Conservation (phyloP, 495 filamentous ascomycete genomes). For the Barbatosphaeria neglecta region DNA sequence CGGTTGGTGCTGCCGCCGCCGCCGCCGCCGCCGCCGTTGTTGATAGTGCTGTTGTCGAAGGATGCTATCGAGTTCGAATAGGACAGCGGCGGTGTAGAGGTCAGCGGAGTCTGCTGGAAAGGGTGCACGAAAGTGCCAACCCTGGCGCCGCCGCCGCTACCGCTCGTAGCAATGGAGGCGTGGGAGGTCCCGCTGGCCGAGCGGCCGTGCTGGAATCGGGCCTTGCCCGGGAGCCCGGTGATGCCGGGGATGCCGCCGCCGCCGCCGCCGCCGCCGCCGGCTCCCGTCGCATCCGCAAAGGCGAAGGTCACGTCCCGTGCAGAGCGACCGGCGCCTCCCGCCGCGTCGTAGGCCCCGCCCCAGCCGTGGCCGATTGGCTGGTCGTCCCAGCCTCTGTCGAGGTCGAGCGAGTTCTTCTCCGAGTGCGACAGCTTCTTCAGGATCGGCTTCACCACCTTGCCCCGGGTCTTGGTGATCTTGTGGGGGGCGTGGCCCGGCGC, state of each 20-base stretch:
- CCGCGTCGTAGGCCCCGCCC: conserved; percentile 10
- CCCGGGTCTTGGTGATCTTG: conserved; percentile 31
- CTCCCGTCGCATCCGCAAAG: conserved; percentile 1
- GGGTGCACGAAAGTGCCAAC: conserved; percentile 41
- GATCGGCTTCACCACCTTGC: conserved; percentile 40
- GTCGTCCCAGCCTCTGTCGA: conserved; percentile 39
- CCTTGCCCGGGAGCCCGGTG: not conserved
- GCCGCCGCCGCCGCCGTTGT: not conserved
- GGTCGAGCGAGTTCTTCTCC: conserved; percentile 41
- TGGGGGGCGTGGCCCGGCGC: conserved; percentile 15
- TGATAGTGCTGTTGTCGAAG: conserved; percentile 25
- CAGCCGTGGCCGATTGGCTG: conserved; percentile 25
- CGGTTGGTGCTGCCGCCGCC: conserved; percentile 2
- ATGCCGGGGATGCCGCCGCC: too few relatives aligned
- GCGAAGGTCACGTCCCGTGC: conserved; percentile 20
- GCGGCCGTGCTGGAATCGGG: conserved; percentile 34
- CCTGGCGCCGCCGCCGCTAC: conserved; percentile 25
- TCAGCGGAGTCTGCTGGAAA: conserved; percentile 46
- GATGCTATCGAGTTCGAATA: conserved; percentile 41
- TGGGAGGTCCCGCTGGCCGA: conserved; percentile 40
- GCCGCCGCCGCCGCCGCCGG: conserved; percentile 6
- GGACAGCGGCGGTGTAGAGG: conserved; percentile 41
- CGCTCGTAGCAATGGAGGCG: conserved; percentile 25
- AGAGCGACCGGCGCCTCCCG: conserved; percentile 4
- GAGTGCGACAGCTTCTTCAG: conserved; percentile 40